Evolutionary conservation across 2,329 filamentous ascomycete species (phyloP).

Genomic region (Colletotrichum truncatum): DNA sequence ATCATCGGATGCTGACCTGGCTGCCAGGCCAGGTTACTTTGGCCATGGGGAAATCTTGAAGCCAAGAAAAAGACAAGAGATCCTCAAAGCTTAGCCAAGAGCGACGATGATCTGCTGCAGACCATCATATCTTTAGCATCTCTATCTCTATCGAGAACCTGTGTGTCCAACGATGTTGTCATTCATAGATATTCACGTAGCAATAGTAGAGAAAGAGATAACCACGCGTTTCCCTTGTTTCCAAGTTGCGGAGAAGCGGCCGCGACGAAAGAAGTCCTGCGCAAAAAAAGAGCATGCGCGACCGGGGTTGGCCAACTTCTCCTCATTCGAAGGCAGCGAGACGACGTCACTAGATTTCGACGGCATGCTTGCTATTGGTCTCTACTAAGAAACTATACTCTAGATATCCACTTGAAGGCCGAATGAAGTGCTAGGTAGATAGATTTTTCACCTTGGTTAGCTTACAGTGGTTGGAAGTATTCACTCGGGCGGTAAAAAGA

Average conservation of each 20-base stretch:
- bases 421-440: background rate
- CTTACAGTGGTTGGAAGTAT: background rate
- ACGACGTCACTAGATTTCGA: background rate
- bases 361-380: conserved; percentile 1
- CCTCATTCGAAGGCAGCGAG: conserved; percentile 4
- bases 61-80: background rate
- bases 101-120: background rate
- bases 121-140: too few relatives aligned
- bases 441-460: background rate
- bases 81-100: background rate
- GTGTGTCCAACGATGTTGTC: too few relatives aligned
- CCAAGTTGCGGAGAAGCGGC: background rate
- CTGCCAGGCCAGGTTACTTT: background rate
- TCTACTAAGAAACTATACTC: background rate
- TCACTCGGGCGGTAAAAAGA: too few relatives aligned
- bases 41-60: background rate
- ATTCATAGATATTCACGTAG: too few relatives aligned
- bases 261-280: background rate
- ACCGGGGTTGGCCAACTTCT: background rate
- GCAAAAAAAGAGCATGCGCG: background rate
- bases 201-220: too few relatives aligned
- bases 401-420: background rate
- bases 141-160: too few relatives aligned
- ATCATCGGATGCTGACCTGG: too few relatives aligned
- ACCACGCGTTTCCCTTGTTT: too few relatives aligned